Percentiles rank a stretch among this genome's conserved stretches.
phyloP scores from a whole-genome alignment of 1,284 basidiomycete species.

The Phlebopus sp. region DNA sequence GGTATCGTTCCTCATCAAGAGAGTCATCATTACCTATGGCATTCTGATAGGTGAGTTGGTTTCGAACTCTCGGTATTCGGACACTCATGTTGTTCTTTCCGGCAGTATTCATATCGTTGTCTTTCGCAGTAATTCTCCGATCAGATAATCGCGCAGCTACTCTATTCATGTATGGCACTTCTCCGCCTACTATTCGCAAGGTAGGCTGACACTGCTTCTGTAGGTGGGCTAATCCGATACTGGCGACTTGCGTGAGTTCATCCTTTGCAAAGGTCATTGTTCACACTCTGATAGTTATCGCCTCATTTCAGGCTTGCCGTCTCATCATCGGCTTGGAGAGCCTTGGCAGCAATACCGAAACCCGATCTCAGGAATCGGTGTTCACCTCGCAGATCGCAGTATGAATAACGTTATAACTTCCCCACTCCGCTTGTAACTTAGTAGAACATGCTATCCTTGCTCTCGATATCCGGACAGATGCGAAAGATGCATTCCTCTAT shows the following conservation, averaged over 20 bases:
- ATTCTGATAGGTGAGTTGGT: neutral
- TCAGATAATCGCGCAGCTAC: conserved; percentile 1
- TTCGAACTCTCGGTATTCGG: no score
- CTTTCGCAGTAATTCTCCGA: no score
- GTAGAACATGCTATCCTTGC: no score
- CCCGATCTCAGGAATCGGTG: neutral
- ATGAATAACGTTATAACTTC: neutral
- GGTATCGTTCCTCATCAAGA: conserved; percentile 3
- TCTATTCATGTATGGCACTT: conserved; percentile 5
- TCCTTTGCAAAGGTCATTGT: neutral
- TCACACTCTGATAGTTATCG: neutral
- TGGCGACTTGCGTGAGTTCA: conserved; percentile 2
- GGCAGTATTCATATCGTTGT: no score
- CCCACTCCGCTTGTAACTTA: no score
- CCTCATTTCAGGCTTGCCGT: conserved; percentile 5
- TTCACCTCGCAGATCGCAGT: conserved; percentile 5
- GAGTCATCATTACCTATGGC: neutral
- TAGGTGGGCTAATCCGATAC: conserved; percentile 1
- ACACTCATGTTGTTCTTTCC: no score
- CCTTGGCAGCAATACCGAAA: neutral
- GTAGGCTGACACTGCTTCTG: neutral
- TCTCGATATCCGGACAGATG: neutral
- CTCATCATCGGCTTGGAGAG: conserved; percentile 9
- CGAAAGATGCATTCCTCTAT: no score
- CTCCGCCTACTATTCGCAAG: no score